Evolutionary conservation across 2,329 filamentous ascomycete genomes (phyloP), one percentile per base, ranked within the genome.

Genomic region (Penicillium sclerotigenum): DNA sequence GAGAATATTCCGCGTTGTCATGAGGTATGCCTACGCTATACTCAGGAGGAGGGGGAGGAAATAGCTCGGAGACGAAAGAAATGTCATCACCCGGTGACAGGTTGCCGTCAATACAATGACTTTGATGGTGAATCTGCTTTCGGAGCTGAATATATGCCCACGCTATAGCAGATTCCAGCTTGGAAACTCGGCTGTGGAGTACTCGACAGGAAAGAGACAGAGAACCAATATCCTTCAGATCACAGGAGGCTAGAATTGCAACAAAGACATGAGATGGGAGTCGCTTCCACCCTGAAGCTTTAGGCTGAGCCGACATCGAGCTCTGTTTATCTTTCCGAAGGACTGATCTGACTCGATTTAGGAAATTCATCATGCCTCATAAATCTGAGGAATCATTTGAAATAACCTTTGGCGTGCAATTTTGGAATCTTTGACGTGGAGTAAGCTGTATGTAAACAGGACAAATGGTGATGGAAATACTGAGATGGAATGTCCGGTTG

Each of bases 41-140:
- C 10, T 65, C 59, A 20, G 67, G 66, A 24, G 67, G 67, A 0
- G 65, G 64, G 9, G 67, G 66, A 11, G 67, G 66, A 5, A 68
- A 69, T 18, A 69, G 48, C 14, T 63, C 59, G 1, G 64, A 61
- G 18, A 69, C 63, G 47, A 69, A 68, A 14, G 63, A 59, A 13
- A 69, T 48, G 16, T 68, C 65, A 46, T 68, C 64, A 3, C 66
- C 64, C 5, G 60, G 62, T 1, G 63, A 67, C 24, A 52, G 3
- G 40, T 5, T 11, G 3, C 14, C 22, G 20, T 57, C 16, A 18
- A 38, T n/a, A 31, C 36, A 47, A 31, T n/a, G 10, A 10, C 22
- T 26, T 34, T 22, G 20, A 33, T 37, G 33, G 22, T 41, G 40
- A 10, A 22, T 43, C 16, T 46, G 53, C 20, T 52, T 59, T 7